Evolutionary conservation across 441 rosid species (phyloP).

Genomic region (Croton setiger): DNA sequence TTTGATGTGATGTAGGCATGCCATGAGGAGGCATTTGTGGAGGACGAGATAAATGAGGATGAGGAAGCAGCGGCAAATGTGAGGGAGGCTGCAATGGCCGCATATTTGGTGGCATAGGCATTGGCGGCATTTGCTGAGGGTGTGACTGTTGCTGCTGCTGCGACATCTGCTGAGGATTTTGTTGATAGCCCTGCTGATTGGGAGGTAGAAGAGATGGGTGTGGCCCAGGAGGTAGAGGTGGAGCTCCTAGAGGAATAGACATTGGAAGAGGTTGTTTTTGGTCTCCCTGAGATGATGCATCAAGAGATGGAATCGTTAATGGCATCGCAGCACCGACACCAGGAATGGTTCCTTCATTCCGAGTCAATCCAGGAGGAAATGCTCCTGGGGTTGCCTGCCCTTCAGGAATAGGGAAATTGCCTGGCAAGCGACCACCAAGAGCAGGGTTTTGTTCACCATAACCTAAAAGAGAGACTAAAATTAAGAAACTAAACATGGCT

Average conservation of each 20-base stretch:
- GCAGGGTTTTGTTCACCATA: slow-evolving; percentile 76
- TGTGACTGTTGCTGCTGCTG: slow-evolving; percentile 62
- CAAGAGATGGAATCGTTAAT: slow-evolving; percentile 56
- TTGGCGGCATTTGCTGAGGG: slow-evolving; percentile 68
- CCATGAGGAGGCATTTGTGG: slow-evolving; percentile 76
- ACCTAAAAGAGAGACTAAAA: slow-evolving; percentile 41
- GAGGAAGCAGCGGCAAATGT: slow-evolving; percentile 71
- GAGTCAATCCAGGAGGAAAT: slow-evolving; percentile 68
- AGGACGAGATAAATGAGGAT: slow-evolving; percentile 78
- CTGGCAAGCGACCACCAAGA: slow-evolving; percentile 71
- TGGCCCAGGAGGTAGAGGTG: slow-evolving; percentile 97
- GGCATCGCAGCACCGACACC: slow-evolving; percentile 95
- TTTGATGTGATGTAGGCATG: slow-evolving; percentile 56
- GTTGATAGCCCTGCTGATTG: slow-evolving; percentile 84
- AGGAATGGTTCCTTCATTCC: slow-evolving; percentile 95
- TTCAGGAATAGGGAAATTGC: slow-evolving; percentile 67
- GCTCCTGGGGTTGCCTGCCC: slow-evolving; percentile 74
- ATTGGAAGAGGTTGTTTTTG: slow-evolving; percentile 64
- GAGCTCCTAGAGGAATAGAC: slow-evolving; percentile 71
- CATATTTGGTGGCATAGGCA: slow-evolving; percentile 76
- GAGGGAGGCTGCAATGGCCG: slow-evolving; percentile 85
- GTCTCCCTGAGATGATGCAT: slow-evolving; percentile 76
- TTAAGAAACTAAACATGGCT: background rate
- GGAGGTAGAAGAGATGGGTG: slow-evolving; percentile 83
- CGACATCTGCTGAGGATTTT: slow-evolving; percentile 58